A percentile compares a stretch with the other conserved stretches of the same genome.
These are phyloP conservation scores for Canariomyces notabilis DNA, from an alignment of 2,329 filamentous ascomycete genomes.

Conservation along the genomic window DNA sequence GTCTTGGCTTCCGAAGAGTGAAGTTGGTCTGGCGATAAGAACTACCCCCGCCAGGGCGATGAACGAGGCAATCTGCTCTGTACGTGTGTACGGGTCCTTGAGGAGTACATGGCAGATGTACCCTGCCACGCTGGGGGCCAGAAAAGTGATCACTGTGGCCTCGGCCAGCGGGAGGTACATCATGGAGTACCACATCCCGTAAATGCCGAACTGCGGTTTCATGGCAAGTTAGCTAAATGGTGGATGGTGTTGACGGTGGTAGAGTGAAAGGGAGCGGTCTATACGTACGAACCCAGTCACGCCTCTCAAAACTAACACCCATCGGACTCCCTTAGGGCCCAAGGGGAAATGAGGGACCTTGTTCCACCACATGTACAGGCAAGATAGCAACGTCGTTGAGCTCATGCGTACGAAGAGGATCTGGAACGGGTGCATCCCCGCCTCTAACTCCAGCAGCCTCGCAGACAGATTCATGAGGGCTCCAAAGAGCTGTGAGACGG, in stretches of 20 bases:
- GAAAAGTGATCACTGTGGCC: conserved; percentile 84
- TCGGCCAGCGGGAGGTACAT: conserved; percentile 81
- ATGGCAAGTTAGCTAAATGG: conserved; percentile 34
- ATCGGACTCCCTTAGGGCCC: conserved; percentile 61
- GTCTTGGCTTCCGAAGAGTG: conserved; percentile 31
- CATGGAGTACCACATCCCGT: conserved; percentile 62
- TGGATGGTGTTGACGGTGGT: not conserved
- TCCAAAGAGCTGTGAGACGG: conserved; percentile 74
- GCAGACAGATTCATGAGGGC: conserved; percentile 81
- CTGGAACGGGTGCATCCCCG: conserved; percentile 75
- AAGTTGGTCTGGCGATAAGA: conserved; percentile 68
- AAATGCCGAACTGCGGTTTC: conserved; percentile 58
- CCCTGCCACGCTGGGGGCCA: conserved; percentile 72
- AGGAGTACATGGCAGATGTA: conserved; percentile 72
- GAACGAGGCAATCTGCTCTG: conserved; percentile 70
- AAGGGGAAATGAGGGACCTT: conserved; percentile 65
- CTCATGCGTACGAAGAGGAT: conserved; percentile 76
- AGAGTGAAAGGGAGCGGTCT: not conserved
- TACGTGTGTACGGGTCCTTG: conserved; percentile 71
- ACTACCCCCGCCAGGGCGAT: conserved; percentile 75
- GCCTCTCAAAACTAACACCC: conserved; percentile 63
- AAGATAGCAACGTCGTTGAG: conserved; percentile 63
- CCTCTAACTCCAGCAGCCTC: conserved; percentile 67
- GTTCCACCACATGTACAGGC: conserved; percentile 67
- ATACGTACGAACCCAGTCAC: conserved; percentile 52